phyloP scores from a whole-genome alignment of 169 alveolate genomes.

The Plasmodium blacklocki region DNA sequence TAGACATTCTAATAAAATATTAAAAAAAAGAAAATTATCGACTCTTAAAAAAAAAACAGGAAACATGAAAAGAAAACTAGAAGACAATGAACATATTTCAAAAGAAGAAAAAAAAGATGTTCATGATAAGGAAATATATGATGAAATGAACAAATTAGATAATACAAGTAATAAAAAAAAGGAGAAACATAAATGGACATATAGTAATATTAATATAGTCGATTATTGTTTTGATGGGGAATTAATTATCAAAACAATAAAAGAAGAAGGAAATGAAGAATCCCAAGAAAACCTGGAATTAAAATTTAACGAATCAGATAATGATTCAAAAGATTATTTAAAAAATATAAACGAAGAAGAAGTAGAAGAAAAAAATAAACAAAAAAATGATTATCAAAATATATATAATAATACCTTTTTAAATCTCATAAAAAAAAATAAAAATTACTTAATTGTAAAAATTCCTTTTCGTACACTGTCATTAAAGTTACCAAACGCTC shows the following conservation, averaged over 20 bases:
- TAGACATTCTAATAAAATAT: slow-evolving; percentile 64
- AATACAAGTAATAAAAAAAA: background rate
- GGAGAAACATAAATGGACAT: slow-evolving; percentile 44
- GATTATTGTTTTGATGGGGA: slow-evolving; percentile 77
- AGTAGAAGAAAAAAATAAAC: slow-evolving; percentile 73
- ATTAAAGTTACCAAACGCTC: slow-evolving; percentile 90
- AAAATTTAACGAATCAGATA: slow-evolving; percentile 1
- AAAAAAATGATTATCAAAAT: slow-evolving; percentile 4
- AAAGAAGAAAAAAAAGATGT: background rate
- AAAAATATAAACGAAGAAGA: background rate
- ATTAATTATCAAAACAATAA: slow-evolving; percentile 51
- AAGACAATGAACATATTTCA: background rate
- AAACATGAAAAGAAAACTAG: background rate
- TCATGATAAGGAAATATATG: background rate
- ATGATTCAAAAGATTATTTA: background rate
- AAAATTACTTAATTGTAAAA: slow-evolving; percentile 28
- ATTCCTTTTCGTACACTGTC: slow-evolving; percentile 81
- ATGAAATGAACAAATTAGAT: background rate
- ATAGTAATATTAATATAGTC: slow-evolving; percentile 37
- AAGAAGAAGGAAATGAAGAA: slow-evolving; percentile 15
- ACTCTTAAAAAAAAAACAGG: background rate
- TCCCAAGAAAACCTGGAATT: background rate
- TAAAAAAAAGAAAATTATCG: slow-evolving; percentile 1
- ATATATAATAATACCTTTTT: too few species aligned
- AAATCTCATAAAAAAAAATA: too few species aligned